A percentile compares a stretch with the other conserved stretches of the same genome.
Evolutionary conservation across 148 eudicot species (phyloP).

Genomic region (Rhododendron molle): DNA sequence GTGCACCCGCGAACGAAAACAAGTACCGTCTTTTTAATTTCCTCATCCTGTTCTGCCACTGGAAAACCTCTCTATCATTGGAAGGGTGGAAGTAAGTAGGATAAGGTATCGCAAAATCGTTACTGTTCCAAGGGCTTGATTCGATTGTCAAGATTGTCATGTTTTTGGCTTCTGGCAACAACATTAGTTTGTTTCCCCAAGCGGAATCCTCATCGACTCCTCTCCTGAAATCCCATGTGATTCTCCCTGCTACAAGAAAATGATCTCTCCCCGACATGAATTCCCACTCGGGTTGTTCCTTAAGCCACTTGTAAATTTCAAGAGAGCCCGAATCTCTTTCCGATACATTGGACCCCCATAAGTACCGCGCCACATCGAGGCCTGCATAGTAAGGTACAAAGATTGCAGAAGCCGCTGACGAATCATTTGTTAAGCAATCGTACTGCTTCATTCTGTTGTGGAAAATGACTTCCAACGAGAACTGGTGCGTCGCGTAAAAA

Average conservation of each 20-base stretch:
- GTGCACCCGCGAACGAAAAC: conserved; percentile 62
- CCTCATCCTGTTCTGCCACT: conserved; percentile 61
- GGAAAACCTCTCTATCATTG: conserved; percentile 34
- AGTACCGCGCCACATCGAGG: conserved; percentile 50
- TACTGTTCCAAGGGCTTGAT: conserved; percentile 61
- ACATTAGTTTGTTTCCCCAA: conserved; percentile 66
- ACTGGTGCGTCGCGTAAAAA: conserved; percentile 65
- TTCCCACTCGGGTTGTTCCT: conserved; percentile 56
- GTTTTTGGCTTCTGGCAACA: conserved; percentile 53
- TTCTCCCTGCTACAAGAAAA: conserved; percentile 66
- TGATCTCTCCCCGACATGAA: conserved; percentile 56
- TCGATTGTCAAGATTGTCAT: conserved; percentile 63
- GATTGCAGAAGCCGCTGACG: conserved; percentile 54
- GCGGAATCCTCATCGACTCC: conserved; percentile 18
- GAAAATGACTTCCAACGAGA: conserved; percentile 59
- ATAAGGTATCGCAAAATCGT: conserved; percentile 69
- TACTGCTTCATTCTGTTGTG: conserved; percentile 66
- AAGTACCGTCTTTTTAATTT: conserved; percentile 25
- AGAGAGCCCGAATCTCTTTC: conserved; percentile 37
- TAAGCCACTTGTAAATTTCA: conserved; percentile 44
- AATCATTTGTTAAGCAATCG: conserved; percentile 54
- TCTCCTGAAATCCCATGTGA: conserved; percentile 83
- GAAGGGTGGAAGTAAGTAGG: conserved; percentile 83
- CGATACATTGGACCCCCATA: conserved; percentile 25
- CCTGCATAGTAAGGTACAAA: conserved; percentile 75